Conservation (phyloP, 2,329 filamentous ascomycete genomes). For the Stagonosporopsis tanaceti region DNA sequence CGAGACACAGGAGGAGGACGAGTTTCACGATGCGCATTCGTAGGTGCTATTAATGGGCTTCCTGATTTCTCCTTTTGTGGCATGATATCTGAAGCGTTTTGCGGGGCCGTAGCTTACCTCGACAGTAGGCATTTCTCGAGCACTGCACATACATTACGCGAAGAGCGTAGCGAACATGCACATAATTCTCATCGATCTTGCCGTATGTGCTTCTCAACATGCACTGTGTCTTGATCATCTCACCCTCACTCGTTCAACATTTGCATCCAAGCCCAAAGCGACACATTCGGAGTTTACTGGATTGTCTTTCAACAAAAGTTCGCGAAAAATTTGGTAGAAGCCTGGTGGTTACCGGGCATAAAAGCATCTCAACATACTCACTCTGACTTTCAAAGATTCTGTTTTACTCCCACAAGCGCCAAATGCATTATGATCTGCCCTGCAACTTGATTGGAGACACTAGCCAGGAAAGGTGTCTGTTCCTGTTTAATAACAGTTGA, state of each 20-base stretch:
- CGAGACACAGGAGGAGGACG: constrained; percentile 54
- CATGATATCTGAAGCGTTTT: constrained; percentile 15
- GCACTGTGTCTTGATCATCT: constrained; percentile 18
- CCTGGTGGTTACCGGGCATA: background rate
- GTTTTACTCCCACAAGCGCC: background rate
- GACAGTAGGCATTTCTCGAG: constrained; percentile 13
- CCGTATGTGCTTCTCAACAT: constrained; percentile 28
- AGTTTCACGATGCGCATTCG: constrained; percentile 58
- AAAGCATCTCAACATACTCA: constrained; percentile 13
- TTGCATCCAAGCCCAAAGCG: constrained; percentile 9
- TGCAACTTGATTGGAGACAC: background rate
- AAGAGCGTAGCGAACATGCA: constrained; percentile 11
- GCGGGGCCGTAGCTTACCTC: constrained; percentile 17
- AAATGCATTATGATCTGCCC: background rate
- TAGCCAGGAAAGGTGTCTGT: background rate
- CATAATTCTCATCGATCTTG: constrained; percentile 6
- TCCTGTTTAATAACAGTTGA: background rate
- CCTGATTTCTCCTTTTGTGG: constrained; percentile 5
- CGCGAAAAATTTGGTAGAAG: background rate
- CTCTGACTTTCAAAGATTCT: background rate
- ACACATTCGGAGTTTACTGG: background rate
- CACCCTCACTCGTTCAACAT: background rate
- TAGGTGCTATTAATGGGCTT: constrained; percentile 23
- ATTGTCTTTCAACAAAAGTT: constrained; percentile 4
- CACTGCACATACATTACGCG: constrained; percentile 12